Base-by-base conservation (phyloP, 1,139 yeast species). In the Komagataea norvegica region DNA sequence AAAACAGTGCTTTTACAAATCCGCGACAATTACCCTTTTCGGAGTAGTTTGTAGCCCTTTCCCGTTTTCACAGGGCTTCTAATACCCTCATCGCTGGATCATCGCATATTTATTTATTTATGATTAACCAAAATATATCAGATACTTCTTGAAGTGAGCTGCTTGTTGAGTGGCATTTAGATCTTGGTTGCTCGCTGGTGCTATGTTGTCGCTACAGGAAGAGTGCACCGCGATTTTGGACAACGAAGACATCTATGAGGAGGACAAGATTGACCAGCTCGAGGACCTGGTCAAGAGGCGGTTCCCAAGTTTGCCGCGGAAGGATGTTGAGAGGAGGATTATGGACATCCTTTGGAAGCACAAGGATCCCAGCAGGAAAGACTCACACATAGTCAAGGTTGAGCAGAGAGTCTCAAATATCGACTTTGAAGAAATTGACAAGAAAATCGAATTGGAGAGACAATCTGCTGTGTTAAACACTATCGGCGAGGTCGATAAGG, bases 281-380 rank as follows among this genome's bases (percentile, higher is more conserved):
- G 68, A 65, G 40, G 56, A 52, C 11, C 45, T 61, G 4, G 65
- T 64, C 15, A 40, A 41, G 5, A 41, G 40, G 23, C 40, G 45
- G 23, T 49, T 45, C 26, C 42, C 44, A 17, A 33, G 36, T 25
- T 15, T 39, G 38, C 5, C 46, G 22, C 11, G 60, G 40, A 34
- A 44, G 42, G 42, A 67, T 48, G 40, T 51, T 45, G 49, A 54
- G 34, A 43, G 43, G 33, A 47, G 46, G 7, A 66, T 65, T 6
- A 51, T 67, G 44, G 70, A 64, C 33, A 59, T 65, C 13, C 44
- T 67, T 34, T 65, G 70, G 70, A 56, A 51, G 21, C 70, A 66
- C 40, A 59, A 64, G 29, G 64, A 57, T 19, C 58, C 57, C 3
- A 44, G 37, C 11, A 19, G 32, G 5, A 15, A 16, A 5, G 41